phyloP scores from a whole-genome alignment of 768 basidiomycete species.

The Agaricus subrufescens region DNA sequence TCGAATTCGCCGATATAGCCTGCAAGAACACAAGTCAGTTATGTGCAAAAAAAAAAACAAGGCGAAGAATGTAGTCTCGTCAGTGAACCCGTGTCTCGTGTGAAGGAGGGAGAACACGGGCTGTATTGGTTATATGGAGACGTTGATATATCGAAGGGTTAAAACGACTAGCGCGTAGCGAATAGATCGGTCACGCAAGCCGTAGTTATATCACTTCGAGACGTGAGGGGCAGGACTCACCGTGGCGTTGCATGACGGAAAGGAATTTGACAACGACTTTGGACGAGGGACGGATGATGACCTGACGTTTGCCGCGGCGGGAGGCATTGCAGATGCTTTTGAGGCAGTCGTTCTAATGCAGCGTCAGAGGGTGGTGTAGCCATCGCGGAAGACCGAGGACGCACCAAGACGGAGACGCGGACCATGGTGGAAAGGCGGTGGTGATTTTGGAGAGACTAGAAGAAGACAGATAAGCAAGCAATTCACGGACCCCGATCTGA shows the following conservation, averaged over 20 bases:
- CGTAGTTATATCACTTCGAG: slow-evolving; percentile 83
- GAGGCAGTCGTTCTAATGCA: slow-evolving; percentile 46
- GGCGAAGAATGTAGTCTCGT: slow-evolving; percentile 38
- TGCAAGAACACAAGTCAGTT: slow-evolving; percentile 25
- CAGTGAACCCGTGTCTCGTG: slow-evolving; percentile 48
- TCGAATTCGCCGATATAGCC: slow-evolving; percentile 99
- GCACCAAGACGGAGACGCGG: slow-evolving; percentile 82
- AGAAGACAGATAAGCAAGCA: slow-evolving; percentile 26
- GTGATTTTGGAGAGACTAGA: slow-evolving; percentile 12
- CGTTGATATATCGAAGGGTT: slow-evolving; percentile 73
- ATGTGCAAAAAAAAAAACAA: neutral
- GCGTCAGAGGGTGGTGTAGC: neutral
- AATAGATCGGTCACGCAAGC: slow-evolving; percentile 44
- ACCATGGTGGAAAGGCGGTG: slow-evolving; percentile 50
- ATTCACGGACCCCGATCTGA: slow-evolving; percentile 59
- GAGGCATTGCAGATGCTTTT: slow-evolving; percentile 99
- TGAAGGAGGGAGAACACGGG: slow-evolving; percentile 31
- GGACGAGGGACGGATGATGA: slow-evolving; percentile 93
- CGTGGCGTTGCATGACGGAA: slow-evolving; percentile 98
- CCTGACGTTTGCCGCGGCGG: slow-evolving; percentile 99
- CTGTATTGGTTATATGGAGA: slow-evolving; percentile 57
- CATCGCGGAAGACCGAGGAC: slow-evolving; percentile 25
- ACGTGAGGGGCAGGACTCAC: slow-evolving; percentile 40
- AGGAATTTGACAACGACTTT: slow-evolving; percentile 99
- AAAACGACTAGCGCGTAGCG: slow-evolving; percentile 75